Evolutionary conservation across 306 rosid genomes (phyloP), one percentile per base, ranked within the genome.

Genomic region (Glycine soja): DNA sequence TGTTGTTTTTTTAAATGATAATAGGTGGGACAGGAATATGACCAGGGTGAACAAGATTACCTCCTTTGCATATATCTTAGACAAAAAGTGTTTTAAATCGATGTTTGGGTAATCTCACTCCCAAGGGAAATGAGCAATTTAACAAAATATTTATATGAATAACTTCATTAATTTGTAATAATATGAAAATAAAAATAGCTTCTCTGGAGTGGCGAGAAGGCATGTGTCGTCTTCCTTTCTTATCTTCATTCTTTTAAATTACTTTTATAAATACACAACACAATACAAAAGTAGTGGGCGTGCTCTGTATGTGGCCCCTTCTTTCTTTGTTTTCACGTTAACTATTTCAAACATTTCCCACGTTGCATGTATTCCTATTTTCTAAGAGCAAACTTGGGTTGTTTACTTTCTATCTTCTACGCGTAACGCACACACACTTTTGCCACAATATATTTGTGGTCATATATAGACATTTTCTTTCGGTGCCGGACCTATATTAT

Each of bases 281-380:
- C 8, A 16, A 24, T 24, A 24, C 48, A 46, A 7, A 38, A 72
- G 10, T 51, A 72, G 68, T 74, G 14, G 81, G 30, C 36, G 65
- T 13, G 24, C 63, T 48, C 34, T 62, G 68, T 2, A 43, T 32
- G 54, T 65, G 86, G 84, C 10, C 82, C 70, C 0, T 4, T 76
- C 3, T 43, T 66, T 32, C 73, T 77, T 64, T 73, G 48, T 47
- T 13, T 56, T 63, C 71, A 43, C 63, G 81, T 62, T 69, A 81
- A 50, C 61, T 11, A 53, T 82, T 76, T 77, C 54, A 34, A 70
- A 83, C 87, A 81, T 88, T 91, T 90, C 82, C 58, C 93, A 91
- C 93, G 97, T 90, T 90, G 56, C 85, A 62, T 86, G 30, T 61
- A 11, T 8, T 7, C 24, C 5, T 69, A 54, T 69, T 77, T 13